phyloP scores from a whole-genome alignment of 73 alveolate species.

The Breviolum minutum region DNA sequence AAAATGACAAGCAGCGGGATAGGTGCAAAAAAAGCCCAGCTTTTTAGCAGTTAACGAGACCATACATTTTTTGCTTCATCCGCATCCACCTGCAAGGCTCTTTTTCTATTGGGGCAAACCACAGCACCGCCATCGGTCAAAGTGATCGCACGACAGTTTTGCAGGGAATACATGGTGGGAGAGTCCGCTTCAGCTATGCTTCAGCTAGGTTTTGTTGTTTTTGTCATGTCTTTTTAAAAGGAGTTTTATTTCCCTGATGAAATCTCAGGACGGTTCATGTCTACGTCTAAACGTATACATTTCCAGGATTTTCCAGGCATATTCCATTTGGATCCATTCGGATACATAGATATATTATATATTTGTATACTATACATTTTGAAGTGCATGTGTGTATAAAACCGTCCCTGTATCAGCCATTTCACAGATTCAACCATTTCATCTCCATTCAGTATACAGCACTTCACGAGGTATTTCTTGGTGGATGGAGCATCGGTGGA shows the following conservation, averaged over 20 bases:
- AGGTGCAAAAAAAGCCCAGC: too few relatives aligned
- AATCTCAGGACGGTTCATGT: neutral
- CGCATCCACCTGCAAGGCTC: neutral
- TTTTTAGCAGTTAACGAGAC: too few relatives aligned
- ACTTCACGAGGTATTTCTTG: neutral
- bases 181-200: neutral
- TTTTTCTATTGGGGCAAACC: slow-evolving; percentile 66
- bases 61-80: too few relatives aligned
- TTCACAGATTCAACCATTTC: too few relatives aligned
- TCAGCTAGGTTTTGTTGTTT: too few relatives aligned
- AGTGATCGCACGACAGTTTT: slow-evolving; percentile 62
- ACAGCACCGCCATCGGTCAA: slow-evolving; percentile 72
- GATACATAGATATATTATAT: too few relatives aligned
- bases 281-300: neutral
- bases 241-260: too few relatives aligned
- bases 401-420: neutral
- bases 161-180: slow-evolving; percentile 87
- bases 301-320: too few relatives aligned
- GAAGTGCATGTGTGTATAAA: neutral
- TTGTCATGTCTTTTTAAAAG: too few relatives aligned
- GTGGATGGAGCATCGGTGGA: slow-evolving; percentile 53
- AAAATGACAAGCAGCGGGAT: too few relatives aligned
- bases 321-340: too few relatives aligned
- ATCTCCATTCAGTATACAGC: neutral
- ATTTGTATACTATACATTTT: too few relatives aligned